A percentile compares a stretch with the other conserved stretches of the same genome.
phyloP scores from a whole-genome alignment of 2,329 filamentous ascomycete genomes.

The Aschersonia sp. region DNA sequence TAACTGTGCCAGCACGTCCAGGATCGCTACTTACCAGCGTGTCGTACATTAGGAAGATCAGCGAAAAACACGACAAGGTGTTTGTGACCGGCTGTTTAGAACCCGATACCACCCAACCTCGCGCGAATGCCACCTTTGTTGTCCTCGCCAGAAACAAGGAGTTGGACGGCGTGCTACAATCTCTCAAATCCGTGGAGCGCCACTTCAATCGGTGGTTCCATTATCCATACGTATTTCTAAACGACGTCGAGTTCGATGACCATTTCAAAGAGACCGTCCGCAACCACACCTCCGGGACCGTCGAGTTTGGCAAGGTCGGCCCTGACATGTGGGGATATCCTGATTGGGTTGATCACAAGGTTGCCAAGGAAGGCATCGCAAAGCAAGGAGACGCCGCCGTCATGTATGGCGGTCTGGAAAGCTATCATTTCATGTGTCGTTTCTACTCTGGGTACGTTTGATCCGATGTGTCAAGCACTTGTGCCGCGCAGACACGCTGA shows the following conservation, averaged over 20 bases:
- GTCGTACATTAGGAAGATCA: slow-evolving; percentile 60
- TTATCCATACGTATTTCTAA: slow-evolving; percentile 96
- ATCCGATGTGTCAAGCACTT: background rate
- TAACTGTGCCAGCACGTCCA: background rate
- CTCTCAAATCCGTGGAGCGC: slow-evolving; percentile 91
- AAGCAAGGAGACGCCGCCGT: slow-evolving; percentile 95
- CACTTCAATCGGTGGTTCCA: slow-evolving; percentile 99
- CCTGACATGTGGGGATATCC: slow-evolving; percentile 90
- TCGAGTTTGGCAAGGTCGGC: slow-evolving; percentile 91
- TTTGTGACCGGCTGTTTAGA: slow-evolving; percentile 84
- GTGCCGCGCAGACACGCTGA: slow-evolving; percentile 1
- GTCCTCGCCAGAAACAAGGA: slow-evolving; percentile 94
- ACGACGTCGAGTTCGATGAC: slow-evolving; percentile 92
- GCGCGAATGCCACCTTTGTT: slow-evolving; percentile 90
- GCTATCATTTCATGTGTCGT: slow-evolving; percentile 97
- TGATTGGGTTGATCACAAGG: slow-evolving; percentile 87
- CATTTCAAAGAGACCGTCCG: slow-evolving; percentile 77
- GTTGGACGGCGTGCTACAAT: slow-evolving; percentile 88
- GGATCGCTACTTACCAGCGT: background rate
- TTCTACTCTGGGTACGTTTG: slow-evolving; percentile 84
- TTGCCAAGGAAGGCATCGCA: slow-evolving; percentile 87
- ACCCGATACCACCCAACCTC: slow-evolving; percentile 60
- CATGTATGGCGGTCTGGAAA: slow-evolving; percentile 98
- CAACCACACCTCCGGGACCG: slow-evolving; percentile 76
- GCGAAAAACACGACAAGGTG: slow-evolving; percentile 91